Conservation (phyloP, 306 rosid species). For the Quercus cerris region DNA sequence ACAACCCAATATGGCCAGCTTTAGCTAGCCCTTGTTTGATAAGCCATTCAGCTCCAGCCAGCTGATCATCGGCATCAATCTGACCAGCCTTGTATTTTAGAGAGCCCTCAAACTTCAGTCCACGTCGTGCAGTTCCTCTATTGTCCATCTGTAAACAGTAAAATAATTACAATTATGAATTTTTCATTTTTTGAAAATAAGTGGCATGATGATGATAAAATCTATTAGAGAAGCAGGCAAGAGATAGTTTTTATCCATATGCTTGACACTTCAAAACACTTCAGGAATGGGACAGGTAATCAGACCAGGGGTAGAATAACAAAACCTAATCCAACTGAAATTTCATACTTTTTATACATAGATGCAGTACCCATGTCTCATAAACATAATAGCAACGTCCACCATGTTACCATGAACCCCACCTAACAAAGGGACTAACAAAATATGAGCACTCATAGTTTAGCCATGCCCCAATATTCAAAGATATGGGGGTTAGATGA, state of each 20-base stretch:
- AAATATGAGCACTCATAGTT: background rate
- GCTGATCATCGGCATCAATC: constrained; percentile 85
- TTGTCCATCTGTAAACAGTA: constrained; percentile 72
- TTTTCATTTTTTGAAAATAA: constrained; percentile 2
- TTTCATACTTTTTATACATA: background rate
- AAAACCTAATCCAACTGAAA: background rate
- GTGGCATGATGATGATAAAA: background rate
- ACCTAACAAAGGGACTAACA: background rate
- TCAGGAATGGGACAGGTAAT: background rate
- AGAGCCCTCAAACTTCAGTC: constrained; percentile 78
- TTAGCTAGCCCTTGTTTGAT: constrained; percentile 68
- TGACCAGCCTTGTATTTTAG: constrained; percentile 60
- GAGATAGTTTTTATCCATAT: background rate
- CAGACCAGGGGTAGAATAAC: constrained; percentile 1
- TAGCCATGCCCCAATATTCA: constrained; percentile 7
- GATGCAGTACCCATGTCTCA: constrained; percentile 4
- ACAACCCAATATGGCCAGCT: constrained; percentile 76
- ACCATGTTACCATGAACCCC: constrained; percentile 7
- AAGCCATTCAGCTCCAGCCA: constrained; percentile 90
- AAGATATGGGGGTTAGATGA: constrained; percentile 7
- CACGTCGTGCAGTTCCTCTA: constrained; percentile 88
- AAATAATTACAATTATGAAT: background rate
- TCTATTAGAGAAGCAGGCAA: background rate
- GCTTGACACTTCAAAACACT: background rate
- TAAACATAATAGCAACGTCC: constrained; percentile 11